A percentile compares a stretch with the other conserved stretches of the same genome.
Evolutionary conservation across 495 filamentous ascomycete genomes (phyloP).

Genomic region (Immersiella caudata): DNA sequence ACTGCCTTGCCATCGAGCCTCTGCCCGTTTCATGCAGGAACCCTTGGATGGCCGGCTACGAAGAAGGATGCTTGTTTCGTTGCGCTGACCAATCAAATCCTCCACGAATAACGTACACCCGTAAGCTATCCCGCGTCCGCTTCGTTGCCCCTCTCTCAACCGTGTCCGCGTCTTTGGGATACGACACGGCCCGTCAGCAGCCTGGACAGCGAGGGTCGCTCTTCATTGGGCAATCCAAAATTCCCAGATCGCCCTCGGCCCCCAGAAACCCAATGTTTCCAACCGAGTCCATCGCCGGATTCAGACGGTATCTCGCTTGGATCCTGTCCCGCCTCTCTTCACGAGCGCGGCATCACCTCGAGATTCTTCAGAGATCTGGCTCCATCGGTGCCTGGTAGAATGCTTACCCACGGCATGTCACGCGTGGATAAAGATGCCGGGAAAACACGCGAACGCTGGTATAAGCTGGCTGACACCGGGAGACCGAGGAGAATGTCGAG

Average conservation of each 20-base stretch:
- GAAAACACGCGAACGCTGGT: not conserved
- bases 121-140: too few species aligned
- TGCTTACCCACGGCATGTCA: not conserved
- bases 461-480: slow-evolving; percentile 8
- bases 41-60: slow-evolving; percentile 5
- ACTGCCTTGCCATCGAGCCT: not conserved
- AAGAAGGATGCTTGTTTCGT: slow-evolving; percentile 8
- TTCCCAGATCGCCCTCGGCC: not conserved
- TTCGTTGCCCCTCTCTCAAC: not conserved
- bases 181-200: not conserved
- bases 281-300: not conserved
- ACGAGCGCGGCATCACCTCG: not conserved
- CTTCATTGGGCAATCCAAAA: slow-evolving; percentile 1
- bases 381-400: not conserved
- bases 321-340: not conserved
- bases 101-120: not conserved
- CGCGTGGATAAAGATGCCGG: slow-evolving; percentile 23
- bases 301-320: not conserved
- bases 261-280: not conserved
- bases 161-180: slow-evolving; percentile 1
- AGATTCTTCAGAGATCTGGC: not conserved
- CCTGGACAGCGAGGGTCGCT: not conserved
- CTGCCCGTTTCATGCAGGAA: slow-evolving; percentile 19
- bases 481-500: slow-evolving; percentile 8
- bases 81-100: slow-evolving; percentile 6